Evolutionary conservation across 75 land plant genomes (phyloP).

Genomic region (Selaginella moellendorffii): DNA sequence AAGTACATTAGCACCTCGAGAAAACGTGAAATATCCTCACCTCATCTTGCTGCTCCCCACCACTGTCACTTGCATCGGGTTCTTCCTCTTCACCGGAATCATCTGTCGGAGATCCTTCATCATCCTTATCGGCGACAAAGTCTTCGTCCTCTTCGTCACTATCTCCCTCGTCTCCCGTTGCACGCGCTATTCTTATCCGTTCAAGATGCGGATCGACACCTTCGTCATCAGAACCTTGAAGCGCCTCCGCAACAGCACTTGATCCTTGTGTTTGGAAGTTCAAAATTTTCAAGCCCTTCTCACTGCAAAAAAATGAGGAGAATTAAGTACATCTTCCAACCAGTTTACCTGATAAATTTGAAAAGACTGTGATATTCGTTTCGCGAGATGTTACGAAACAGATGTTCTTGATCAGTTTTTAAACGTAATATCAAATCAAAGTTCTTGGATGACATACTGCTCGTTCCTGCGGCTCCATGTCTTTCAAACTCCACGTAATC

Average conservation of each 20-base stretch:
- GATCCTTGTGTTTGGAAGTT: constrained; percentile 31
- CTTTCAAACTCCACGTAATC: constrained; percentile 41
- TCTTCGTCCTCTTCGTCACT: constrained; percentile 64
- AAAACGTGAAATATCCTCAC: not conserved
- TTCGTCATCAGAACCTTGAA: constrained; percentile 30
- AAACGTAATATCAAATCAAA: constrained; percentile 35
- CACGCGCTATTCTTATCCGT: constrained; percentile 25
- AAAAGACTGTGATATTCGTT: constrained; percentile 38
- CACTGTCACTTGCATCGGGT: constrained; percentile 66
- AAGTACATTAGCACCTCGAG: not conserved
- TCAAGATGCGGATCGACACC: constrained; percentile 37
- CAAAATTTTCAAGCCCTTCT: constrained; percentile 33
- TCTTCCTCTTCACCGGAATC: constrained; percentile 71
- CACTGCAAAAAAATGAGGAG: constrained; percentile 12
- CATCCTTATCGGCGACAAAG: constrained; percentile 91
- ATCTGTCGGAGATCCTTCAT: constrained; percentile 95
- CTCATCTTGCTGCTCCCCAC: constrained; percentile 17
- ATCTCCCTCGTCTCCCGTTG: not conserved
- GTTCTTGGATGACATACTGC: constrained; percentile 36
- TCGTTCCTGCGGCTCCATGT: constrained; percentile 38
- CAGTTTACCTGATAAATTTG: constrained; percentile 27
- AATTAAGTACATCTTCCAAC: not conserved
- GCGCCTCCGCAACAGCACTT: constrained; percentile 37
- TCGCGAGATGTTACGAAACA: constrained; percentile 34
- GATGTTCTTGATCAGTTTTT: constrained; percentile 39